Conservation (phyloP, 1,284 basidiomycete species). For the Pholiota adiposa region DNA sequence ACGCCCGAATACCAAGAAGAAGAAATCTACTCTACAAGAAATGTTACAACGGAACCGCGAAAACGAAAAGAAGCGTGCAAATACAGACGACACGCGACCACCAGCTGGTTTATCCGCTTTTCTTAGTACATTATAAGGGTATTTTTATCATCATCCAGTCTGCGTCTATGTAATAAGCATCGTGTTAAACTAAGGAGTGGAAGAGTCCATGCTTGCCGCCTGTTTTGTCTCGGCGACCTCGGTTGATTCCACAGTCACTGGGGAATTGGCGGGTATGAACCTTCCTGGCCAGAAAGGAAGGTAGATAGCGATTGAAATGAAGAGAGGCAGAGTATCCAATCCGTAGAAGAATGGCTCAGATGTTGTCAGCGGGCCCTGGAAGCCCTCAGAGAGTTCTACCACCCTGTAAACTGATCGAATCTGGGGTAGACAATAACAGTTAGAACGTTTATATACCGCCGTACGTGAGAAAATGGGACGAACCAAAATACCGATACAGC, state of each 20-base stretch:
- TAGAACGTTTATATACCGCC: not conserved
- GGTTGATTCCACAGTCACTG: not conserved
- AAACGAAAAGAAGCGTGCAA: slow-evolving; percentile 44
- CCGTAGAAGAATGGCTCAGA: slow-evolving; percentile 68
- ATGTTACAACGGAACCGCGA: slow-evolving; percentile 64
- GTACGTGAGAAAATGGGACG: slow-evolving; percentile 17
- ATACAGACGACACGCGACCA: slow-evolving; percentile 27
- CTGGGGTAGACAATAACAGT: slow-evolving; percentile 33
- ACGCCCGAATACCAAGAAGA: slow-evolving; percentile 23
- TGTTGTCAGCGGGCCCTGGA: slow-evolving; percentile 60
- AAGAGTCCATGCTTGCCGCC: slow-evolving; percentile 2
- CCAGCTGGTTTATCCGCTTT: slow-evolving; percentile 58
- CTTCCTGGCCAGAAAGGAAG: slow-evolving; percentile 64
- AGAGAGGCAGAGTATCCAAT: slow-evolving; percentile 68
- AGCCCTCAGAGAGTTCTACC: slow-evolving; percentile 70
- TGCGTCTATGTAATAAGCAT: not conserved
- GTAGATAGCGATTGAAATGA: slow-evolving; percentile 61
- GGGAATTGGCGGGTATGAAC: slow-evolving; percentile 36
- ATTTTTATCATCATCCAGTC: not conserved
- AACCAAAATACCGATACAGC: slow-evolving; percentile 70
- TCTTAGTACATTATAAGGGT: slow-evolving; percentile 47
- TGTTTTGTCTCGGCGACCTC: not conserved
- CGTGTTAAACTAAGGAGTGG: not conserved
- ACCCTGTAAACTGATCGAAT: slow-evolving; percentile 73
- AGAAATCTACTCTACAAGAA: slow-evolving; percentile 51